Base-by-base conservation (phyloP, 1,284 basidiomycete species). In the Chondrostereum purpureum region DNA sequence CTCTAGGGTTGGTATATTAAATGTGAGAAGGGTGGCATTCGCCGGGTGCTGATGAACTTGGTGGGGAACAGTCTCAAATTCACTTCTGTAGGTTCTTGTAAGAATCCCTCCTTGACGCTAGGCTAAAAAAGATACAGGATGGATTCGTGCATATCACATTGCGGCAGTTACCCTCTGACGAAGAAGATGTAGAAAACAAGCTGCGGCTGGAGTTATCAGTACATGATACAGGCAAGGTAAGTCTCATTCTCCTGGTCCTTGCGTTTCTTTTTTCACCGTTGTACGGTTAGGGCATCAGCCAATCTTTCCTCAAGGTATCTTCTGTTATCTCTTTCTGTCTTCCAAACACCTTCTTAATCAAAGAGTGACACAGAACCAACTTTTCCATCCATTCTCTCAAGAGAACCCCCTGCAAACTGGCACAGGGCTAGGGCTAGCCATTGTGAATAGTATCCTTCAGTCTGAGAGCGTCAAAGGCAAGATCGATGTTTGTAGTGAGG, bases 311-410 rank as follows among this genome's bases (percentile, higher is more conserved):
- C 47, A 89, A 90, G 76, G 85, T 83, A 48, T 40, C 57, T 34
- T 50, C 48, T 44, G 23, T 38, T 44, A 53, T 20, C 56, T n/a
- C n/a, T n/a, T n/a, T n/a, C n/a, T n/a, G n/a, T n/a, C n/a, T n/a
- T n/a, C n/a, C n/a, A n/a, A n/a, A n/a, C n/a, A n/a, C n/a, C n/a
- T n/a, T n/a, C n/a, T n/a, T 3, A 22, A 41, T 12, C 20, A n/a
- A 13, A n/a, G n/a, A n/a, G 21, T 11, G 16, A 23, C 5, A 4
- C 17, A 92, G 80, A 92, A 96, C 54, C 92, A 96, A 65, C 73
- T 98, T 2, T 98, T 97, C 69, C 93, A 96, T 57, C 94, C 94
- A 0, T 98, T 98, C 66, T 92, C 93, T 0, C 94, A 97, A 68
- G 88, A 90, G 62, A 92, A 92, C 55, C 88, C 90, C 1, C 62